A percentile compares a stretch with the other conserved stretches of the same genome.
phyloP scores from a whole-genome alignment of 164 flowering plant species.

The Euptelea pleiosperma region DNA sequence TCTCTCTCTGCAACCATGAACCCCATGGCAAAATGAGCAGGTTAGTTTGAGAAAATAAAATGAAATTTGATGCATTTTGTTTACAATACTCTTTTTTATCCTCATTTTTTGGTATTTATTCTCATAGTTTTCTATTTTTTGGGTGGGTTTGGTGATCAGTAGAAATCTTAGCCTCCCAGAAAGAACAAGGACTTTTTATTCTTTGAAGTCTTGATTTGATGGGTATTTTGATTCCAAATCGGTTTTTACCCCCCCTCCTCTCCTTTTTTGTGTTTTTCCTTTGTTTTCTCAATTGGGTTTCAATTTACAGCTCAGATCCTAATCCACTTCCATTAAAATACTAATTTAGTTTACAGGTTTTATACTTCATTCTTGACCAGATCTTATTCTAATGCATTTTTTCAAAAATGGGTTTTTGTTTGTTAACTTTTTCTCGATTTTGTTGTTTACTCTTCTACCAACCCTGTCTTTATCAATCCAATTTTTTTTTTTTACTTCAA shows the following conservation, averaged over 20 bases:
- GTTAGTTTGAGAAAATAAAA: too few species aligned
- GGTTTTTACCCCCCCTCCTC: background rate
- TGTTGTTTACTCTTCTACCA: constrained; percentile 5
- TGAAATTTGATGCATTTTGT: too few species aligned
- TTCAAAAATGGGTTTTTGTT: background rate
- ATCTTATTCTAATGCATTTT: background rate
- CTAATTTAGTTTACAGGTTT: background rate
- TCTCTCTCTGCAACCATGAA: too few species aligned
- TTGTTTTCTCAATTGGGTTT: background rate
- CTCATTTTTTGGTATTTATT: too few species aligned
- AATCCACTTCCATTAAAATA: constrained; percentile 11
- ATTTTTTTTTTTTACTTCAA: background rate
- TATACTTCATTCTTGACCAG: background rate
- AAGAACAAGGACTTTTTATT: too few species aligned
- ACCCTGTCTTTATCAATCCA: constrained; percentile 3
- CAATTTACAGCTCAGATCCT: constrained; percentile 10
- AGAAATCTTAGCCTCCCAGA: background rate
- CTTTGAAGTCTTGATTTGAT: too few species aligned
- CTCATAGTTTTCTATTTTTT: too few species aligned
- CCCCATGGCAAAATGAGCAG: too few species aligned
- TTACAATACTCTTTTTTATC: too few species aligned
- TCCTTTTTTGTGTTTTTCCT: background rate
- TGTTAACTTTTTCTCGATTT: background rate
- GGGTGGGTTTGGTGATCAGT: too few species aligned
- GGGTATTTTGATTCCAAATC: background rate